phyloP scores from a whole-genome alignment of 352 stramenopile species.

The Plasmopara muralis region DNA sequence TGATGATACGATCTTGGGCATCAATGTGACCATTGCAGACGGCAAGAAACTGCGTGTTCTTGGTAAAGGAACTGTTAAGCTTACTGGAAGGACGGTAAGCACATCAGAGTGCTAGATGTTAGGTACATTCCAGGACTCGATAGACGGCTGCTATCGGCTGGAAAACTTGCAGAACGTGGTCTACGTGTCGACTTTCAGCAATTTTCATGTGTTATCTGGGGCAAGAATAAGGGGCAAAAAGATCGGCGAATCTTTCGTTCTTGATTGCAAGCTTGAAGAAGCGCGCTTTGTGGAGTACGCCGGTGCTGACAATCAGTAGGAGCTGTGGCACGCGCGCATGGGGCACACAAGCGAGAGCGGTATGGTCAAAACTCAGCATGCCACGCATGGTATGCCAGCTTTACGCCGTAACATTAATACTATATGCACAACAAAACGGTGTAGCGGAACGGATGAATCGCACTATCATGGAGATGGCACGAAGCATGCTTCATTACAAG shows the following conservation, averaged over 20 bases:
- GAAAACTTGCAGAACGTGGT: constrained; percentile 10
- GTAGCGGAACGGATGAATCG: constrained; percentile 1
- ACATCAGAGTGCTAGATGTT: constrained; percentile 2
- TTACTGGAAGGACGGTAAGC: constrained; percentile 3
- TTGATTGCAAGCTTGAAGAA: no score
- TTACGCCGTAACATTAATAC: no score
- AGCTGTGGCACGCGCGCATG: no score
- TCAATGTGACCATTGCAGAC: not conserved
- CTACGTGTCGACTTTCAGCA: no score
- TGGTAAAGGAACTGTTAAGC: constrained; percentile 6
- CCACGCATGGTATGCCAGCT: no score
- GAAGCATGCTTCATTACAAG: not conserved
- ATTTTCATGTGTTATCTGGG: no score
- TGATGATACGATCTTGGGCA: not conserved
- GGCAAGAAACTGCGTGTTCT: not conserved
- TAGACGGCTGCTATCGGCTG: not conserved
- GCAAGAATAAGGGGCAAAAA: no score
- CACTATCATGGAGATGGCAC: not conserved
- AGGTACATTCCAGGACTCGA: constrained; percentile 9
- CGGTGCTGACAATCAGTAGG: no score
- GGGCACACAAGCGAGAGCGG: no score
- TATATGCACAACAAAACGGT: not conserved
- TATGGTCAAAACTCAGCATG: no score
- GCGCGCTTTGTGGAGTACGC: no score
- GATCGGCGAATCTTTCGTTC: no score